Conservation (phyloP, 768 basidiomycete genomes). For the Dendrothele bispora region DNA sequence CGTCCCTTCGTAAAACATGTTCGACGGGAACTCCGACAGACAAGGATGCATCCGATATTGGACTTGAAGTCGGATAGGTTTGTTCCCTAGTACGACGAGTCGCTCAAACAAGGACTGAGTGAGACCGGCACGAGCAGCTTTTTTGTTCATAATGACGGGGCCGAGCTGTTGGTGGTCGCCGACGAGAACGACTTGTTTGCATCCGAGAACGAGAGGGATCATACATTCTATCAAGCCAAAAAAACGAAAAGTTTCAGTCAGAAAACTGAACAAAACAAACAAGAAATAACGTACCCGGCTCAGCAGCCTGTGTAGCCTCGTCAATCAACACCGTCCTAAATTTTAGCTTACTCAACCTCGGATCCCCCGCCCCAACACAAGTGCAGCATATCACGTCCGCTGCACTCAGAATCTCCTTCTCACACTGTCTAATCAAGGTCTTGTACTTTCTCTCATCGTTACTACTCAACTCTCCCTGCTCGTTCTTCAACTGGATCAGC, state of each 20-base stretch:
- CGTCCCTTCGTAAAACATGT: conserved; percentile 99
- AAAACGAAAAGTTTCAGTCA: conserved; percentile 18
- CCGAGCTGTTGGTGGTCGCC: conserved; percentile 98
- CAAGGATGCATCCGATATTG: conserved; percentile 99
- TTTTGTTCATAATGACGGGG: conserved; percentile 99
- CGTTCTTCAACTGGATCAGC: conserved; percentile 95
- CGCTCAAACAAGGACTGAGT: conserved; percentile 98
- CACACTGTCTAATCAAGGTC: conserved; percentile 90
- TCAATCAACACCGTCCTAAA: conserved; percentile 98
- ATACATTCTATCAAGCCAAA: conserved; percentile 98
- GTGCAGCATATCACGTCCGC: conserved; percentile 99
- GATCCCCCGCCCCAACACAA: conserved; percentile 97
- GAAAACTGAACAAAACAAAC: conserved; percentile 1
- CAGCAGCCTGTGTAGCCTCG: conserved; percentile 97
- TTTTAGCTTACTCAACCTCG: conserved; percentile 93
- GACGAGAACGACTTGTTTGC: conserved; percentile 97
- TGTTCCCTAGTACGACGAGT: conserved; percentile 90
- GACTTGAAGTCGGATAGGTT: conserved; percentile 97
- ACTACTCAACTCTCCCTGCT: conserved; percentile 95
- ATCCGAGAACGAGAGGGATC: conserved; percentile 97
- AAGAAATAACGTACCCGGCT: conserved; percentile 69
- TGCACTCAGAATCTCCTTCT: conserved; percentile 93
- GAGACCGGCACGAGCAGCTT: conserved; percentile 97
- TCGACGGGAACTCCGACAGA: conserved; percentile 97
- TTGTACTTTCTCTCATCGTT: conserved; percentile 98